Evolutionary conservation across 371 early-diverging fungal species (phyloP).

Genomic region (Lichtheimia hyalospora): DNA sequence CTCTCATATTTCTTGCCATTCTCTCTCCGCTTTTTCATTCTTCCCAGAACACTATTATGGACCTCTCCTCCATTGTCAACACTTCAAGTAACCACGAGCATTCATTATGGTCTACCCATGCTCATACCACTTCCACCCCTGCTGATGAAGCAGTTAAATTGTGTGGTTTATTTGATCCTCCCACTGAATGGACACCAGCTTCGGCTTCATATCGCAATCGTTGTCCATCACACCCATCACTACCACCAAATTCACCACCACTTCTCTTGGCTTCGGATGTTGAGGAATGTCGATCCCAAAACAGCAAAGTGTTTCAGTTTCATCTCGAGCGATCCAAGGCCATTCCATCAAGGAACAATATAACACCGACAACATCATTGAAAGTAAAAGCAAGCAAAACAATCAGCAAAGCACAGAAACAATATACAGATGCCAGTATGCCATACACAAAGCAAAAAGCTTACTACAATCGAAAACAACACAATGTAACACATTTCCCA

Average conservation of each 20-base stretch:
- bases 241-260: neutral
- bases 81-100: neutral
- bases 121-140: neutral
- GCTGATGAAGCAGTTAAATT: neutral
- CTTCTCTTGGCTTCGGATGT: neutral
- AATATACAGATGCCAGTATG: neutral
- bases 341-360: neutral
- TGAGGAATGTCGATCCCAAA: neutral
- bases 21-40: neutral
- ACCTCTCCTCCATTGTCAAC: conserved; percentile 1
- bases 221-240: neutral
- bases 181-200: conserved; percentile 1
- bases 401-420: neutral
- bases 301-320: conserved; percentile 1
- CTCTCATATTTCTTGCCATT: neutral
- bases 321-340: conserved; percentile 1
- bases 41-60: neutral
- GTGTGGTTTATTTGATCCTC: neutral
- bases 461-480: too few species aligned
- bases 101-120: neutral
- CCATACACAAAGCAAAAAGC: too few species aligned
- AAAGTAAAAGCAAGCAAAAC: neutral
- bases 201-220: neutral
- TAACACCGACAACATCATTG: neutral
- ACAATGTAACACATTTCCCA: too few species aligned